Conservation (phyloP, 2,329 filamentous ascomycete genomes). For the Chrysosporium queenslandicum region DNA sequence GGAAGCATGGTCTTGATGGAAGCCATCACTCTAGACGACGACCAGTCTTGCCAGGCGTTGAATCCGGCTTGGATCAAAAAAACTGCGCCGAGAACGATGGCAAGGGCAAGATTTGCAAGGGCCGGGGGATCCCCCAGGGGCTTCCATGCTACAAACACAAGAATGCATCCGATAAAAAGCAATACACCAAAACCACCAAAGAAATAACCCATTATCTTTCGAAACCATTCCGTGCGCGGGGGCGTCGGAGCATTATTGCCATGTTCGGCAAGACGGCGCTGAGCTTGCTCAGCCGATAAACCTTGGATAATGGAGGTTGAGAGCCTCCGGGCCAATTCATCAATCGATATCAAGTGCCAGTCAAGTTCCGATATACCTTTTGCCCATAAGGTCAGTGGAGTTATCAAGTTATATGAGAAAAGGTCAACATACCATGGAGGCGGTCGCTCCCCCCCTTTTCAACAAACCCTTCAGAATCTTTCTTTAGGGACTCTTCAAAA, state of each 20-base stretch:
- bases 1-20: conserved; percentile 75
- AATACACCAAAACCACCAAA: conserved; percentile 69
- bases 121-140: conserved; percentile 64
- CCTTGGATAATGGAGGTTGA: conserved; percentile 48
- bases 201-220: conserved; percentile 57
- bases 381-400: conserved; percentile 2
- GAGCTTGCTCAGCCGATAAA: conserved; percentile 50
- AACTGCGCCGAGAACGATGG: conserved; percentile 60
- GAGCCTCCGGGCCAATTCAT: conserved; percentile 52
- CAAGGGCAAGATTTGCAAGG: conserved; percentile 59
- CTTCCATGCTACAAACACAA: conserved; percentile 69
- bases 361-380: conserved; percentile 53
- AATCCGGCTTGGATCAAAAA: conserved; percentile 61
- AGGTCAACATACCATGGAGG: neutral
- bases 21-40: conserved; percentile 64
- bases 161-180: conserved; percentile 55
- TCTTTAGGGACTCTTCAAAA: conserved; percentile 14
- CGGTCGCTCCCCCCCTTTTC: neutral
- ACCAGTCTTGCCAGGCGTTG: conserved; percentile 65
- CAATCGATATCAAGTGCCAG: conserved; percentile 53
- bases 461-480: neutral
- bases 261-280: conserved; percentile 48
- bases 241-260: conserved; percentile 59
- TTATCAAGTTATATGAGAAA: neutral
- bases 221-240: conserved; percentile 51